phyloP scores from a whole-genome alignment of 129 eudicot species.

The Chrysanthemum makinoi region DNA sequence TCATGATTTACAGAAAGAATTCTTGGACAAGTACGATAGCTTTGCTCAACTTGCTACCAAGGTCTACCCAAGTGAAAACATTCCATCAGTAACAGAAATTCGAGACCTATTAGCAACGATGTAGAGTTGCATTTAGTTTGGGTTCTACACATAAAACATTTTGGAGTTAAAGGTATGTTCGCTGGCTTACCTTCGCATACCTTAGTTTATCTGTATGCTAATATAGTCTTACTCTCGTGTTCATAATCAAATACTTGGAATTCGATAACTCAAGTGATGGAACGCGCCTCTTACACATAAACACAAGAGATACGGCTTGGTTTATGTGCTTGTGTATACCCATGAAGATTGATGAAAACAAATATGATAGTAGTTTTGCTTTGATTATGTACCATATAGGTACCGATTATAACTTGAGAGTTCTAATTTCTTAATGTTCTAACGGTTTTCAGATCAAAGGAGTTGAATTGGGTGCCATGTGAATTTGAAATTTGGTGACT shows the following conservation, averaged over 20 bases:
- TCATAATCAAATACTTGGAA: not conserved
- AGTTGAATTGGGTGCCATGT: slow-evolving; percentile 1
- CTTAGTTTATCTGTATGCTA: too few relatives aligned
- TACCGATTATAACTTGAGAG: too few relatives aligned
- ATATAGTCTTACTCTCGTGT: not conserved
- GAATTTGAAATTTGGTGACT: slow-evolving; percentile 5
- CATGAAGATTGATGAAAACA: too few relatives aligned
- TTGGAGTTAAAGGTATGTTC: slow-evolving; percentile 17
- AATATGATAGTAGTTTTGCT: too few relatives aligned
- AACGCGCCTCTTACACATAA: not conserved
- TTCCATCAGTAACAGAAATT: slow-evolving; percentile 74
- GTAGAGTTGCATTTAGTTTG: slow-evolving; percentile 35
- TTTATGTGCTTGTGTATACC: not conserved
- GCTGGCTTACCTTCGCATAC: not conserved
- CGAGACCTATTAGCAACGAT: slow-evolving; percentile 69
- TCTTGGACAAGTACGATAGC: slow-evolving; percentile 75
- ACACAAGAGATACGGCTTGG: not conserved
- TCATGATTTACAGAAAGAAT: slow-evolving; percentile 66
- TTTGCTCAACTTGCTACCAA: slow-evolving; percentile 77
- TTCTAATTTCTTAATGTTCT: too few relatives aligned
- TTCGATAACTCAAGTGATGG: slow-evolving; percentile 2
- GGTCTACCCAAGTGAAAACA: slow-evolving; percentile 62
- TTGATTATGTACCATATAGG: too few relatives aligned
- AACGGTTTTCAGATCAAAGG: slow-evolving; percentile 8
- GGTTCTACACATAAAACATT: slow-evolving; percentile 8